Evolutionary conservation across 805 yeast species (phyloP).

Genomic region (Metschnikowia henanensis): DNA sequence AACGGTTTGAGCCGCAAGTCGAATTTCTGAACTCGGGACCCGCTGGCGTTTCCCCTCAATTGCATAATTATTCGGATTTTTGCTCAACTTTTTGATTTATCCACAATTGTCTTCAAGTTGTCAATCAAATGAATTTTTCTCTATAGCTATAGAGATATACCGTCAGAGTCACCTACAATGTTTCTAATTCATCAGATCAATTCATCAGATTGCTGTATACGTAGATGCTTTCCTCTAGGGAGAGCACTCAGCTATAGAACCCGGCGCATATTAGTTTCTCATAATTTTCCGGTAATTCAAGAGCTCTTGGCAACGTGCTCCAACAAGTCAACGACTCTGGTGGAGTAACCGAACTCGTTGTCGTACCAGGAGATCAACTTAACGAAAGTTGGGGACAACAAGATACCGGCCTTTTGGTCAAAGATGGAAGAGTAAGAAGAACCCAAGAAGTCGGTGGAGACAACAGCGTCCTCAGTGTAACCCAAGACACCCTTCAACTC

Average conservation of each 20-base stretch:
- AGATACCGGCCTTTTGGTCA: conserved; percentile 90
- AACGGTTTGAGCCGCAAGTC: too few relatives aligned
- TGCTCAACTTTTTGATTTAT: too few relatives aligned
- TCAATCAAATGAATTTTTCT: too few relatives aligned
- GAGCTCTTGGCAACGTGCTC: conserved; percentile 66
- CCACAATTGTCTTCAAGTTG: too few relatives aligned
- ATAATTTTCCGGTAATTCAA: conserved; percentile 18
- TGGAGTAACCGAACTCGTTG: conserved; percentile 94
- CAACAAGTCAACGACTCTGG: conserved; percentile 91
- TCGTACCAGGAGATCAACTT: conserved; percentile 95
- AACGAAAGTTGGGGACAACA: conserved; percentile 83
- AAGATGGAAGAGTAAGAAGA: conserved; percentile 85
- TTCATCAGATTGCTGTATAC: conserved; percentile 1
- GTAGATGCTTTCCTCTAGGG: not conserved
- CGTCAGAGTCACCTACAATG: not conserved
- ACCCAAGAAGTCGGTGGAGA: conserved; percentile 84
- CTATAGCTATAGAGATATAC: too few relatives aligned
- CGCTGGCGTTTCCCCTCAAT: too few relatives aligned
- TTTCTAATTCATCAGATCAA: not conserved
- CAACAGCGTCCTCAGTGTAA: conserved; percentile 92
- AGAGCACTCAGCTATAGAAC: conserved; percentile 9
- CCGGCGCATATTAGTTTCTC: conserved; percentile 14
- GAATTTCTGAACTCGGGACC: too few relatives aligned
- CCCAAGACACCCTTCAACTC: conserved; percentile 80
- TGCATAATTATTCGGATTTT: too few relatives aligned